These are phyloP conservation scores for Ceratocystis lukuohia DNA, from an alignment of 2,329 filamentous ascomycete species.

Conservation along the genomic window DNA sequence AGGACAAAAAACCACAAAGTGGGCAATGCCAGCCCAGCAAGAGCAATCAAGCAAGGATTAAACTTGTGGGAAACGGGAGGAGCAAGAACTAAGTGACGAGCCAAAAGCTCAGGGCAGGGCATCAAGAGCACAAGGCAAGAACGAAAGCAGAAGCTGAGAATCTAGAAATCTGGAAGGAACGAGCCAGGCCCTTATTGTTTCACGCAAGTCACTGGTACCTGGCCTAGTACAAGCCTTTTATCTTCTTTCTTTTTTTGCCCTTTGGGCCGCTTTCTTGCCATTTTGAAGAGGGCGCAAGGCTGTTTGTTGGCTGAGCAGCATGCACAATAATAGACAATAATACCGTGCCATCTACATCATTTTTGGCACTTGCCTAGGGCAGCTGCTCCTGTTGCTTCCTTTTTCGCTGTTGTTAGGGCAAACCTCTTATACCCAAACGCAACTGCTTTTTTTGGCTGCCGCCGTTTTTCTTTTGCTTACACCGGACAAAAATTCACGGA, in stretches of 20 bases:
- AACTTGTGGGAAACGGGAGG: slow-evolving; percentile 11
- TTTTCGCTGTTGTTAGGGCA: not conserved
- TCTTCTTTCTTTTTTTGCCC: not conserved
- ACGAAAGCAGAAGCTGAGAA: not conserved
- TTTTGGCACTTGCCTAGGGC: not conserved
- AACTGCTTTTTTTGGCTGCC: not conserved
- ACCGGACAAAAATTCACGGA: not conserved
- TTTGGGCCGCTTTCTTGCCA: too few species aligned
- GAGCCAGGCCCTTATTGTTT: not conserved
- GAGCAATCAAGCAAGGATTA: not conserved
- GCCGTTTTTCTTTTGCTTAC: not conserved
- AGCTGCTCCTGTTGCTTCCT: not conserved
- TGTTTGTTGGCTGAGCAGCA: not conserved
- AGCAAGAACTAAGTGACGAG: slow-evolving; percentile 2
- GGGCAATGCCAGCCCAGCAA: not conserved
- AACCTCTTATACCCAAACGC: not conserved
- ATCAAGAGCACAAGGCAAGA: not conserved
- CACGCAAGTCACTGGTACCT: not conserved
- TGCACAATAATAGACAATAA: not conserved
- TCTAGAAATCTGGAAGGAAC: not conserved
- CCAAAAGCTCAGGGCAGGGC: not conserved
- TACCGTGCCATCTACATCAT: not conserved
- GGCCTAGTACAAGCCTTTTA: not conserved
- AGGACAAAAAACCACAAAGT: slow-evolving; percentile 8
- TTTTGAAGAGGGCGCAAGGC: too few species aligned